phyloP scores from a whole-genome alignment of 352 stramenopile genomes.

The Achlya hypogyna region DNA sequence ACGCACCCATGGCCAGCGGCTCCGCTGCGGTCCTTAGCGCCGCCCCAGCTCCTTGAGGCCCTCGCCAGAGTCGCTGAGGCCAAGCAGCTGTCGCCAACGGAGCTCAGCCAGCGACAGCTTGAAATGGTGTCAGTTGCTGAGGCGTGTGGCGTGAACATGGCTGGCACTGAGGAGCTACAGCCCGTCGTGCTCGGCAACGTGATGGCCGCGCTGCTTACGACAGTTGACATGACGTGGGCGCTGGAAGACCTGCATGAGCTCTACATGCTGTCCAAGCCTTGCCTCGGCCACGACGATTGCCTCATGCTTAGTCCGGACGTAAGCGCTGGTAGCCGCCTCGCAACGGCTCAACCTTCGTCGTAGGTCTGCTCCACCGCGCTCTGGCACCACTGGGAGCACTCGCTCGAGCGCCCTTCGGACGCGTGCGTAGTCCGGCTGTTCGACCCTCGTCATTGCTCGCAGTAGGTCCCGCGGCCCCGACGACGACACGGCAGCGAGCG shows the following conservation, averaged over 20 bases:
- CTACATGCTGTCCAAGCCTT: not conserved
- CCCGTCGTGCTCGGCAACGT: not conserved
- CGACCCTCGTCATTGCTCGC: too few species aligned
- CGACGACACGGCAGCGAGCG: too few species aligned
- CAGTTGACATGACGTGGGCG: not conserved
- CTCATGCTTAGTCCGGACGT: not conserved
- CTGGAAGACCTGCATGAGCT: not conserved
- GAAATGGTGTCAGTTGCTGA: not conserved
- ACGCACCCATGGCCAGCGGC: not conserved
- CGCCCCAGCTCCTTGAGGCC: not conserved
- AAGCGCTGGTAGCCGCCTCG: too few species aligned
- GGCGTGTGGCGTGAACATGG: not conserved
- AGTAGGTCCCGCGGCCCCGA: too few species aligned
- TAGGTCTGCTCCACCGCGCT: slow-evolving; percentile 8
- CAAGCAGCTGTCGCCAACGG: not conserved
- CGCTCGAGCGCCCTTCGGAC: not conserved
- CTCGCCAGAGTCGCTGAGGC: not conserved
- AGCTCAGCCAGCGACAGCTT: not conserved
- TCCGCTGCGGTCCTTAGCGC: not conserved
- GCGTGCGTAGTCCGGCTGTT: too few species aligned
- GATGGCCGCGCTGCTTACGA: not conserved
- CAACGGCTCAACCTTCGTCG: not conserved
- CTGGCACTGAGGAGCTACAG: not conserved
- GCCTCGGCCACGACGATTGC: slow-evolving; percentile 7
- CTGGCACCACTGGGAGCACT: slow-evolving; percentile 11